Conservation (phyloP, 2,329 filamentous ascomycete genomes). For the Cladosporium sp. region DNA sequence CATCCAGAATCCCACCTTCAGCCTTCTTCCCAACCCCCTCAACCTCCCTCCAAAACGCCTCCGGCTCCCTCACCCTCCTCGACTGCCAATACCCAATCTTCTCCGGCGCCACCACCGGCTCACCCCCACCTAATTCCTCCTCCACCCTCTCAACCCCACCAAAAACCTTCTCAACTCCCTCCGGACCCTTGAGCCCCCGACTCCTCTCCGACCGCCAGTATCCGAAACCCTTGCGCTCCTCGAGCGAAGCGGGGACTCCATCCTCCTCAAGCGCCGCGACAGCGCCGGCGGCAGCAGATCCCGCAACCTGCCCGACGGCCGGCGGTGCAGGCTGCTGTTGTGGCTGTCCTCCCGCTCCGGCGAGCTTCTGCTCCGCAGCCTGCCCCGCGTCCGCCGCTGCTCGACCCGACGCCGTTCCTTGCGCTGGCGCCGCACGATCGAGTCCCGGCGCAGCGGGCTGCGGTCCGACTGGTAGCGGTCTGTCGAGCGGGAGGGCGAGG, state of each 20-base stretch:
- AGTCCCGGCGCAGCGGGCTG: conserved; percentile 4
- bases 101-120: neutral
- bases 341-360: neutral
- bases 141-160: neutral
- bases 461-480: conserved; percentile 10
- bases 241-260: neutral
- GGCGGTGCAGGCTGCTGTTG: neutral
- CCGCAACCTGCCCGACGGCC: neutral
- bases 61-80: neutral
- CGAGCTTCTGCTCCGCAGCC: conserved; percentile 5
- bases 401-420: neutral
- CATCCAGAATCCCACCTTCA: neutral
- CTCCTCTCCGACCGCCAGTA: conserved; percentile 1
- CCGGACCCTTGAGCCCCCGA: neutral
- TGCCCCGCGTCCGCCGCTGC: conserved; percentile 1
- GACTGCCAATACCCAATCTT: conserved; percentile 4
- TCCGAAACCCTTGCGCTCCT: conserved; percentile 2
- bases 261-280: neutral
- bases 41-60: neutral
- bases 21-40: neutral
- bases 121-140: neutral
- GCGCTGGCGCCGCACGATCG: neutral
- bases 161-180: neutral
- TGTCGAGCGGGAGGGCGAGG: neutral
- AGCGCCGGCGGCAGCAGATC: neutral